These are phyloP conservation scores for Ceratopteris richardii DNA, from an alignment of 75 land plant species.

Conservation along the genomic window DNA sequence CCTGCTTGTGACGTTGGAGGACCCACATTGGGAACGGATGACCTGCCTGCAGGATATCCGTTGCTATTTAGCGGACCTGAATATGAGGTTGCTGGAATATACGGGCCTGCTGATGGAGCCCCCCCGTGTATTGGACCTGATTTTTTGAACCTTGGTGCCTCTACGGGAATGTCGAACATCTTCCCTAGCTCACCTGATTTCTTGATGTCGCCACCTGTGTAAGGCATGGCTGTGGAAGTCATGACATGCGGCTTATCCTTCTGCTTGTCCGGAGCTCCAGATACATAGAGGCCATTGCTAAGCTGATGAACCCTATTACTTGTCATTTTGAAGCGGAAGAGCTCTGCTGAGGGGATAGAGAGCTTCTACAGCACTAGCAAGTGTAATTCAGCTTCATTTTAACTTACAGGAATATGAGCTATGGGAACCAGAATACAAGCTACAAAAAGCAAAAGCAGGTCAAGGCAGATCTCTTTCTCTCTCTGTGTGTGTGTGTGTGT, in stretches of 20 bases:
- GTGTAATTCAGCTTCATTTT: too few relatives aligned
- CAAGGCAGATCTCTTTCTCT: too few relatives aligned
- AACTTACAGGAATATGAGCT: too few relatives aligned
- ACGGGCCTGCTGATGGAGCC: slow-evolving; percentile 10
- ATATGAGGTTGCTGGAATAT: slow-evolving; percentile 1
- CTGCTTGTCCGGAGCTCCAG: slow-evolving; percentile 59
- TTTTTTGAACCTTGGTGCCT: slow-evolving; percentile 8
- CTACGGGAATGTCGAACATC: slow-evolving; percentile 58
- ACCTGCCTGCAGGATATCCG: slow-evolving; percentile 29
- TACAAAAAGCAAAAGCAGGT: too few relatives aligned
- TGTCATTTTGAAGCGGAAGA: too few relatives aligned
- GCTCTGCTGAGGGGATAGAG: too few relatives aligned
- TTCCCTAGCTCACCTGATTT: slow-evolving; percentile 72
- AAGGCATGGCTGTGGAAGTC: slow-evolving; percentile 48
- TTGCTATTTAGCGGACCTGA: slow-evolving; percentile 39
- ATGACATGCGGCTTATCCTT: slow-evolving; percentile 51
- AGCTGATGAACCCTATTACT: slow-evolving; percentile 45
- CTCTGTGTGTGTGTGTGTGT: too few relatives aligned
- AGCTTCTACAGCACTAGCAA: too few relatives aligned
- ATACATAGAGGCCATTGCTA: slow-evolving; percentile 71
- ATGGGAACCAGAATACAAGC: too few relatives aligned
- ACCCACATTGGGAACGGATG: slow-evolving; percentile 6
- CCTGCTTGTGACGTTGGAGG: too few relatives aligned
- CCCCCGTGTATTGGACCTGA: slow-evolving; percentile 7
- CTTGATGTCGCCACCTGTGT: slow-evolving; percentile 75